These are phyloP conservation scores for Pyrus bretschneideri DNA, from an alignment of 306 rosid genomes.

Conservation along the genomic window DNA sequence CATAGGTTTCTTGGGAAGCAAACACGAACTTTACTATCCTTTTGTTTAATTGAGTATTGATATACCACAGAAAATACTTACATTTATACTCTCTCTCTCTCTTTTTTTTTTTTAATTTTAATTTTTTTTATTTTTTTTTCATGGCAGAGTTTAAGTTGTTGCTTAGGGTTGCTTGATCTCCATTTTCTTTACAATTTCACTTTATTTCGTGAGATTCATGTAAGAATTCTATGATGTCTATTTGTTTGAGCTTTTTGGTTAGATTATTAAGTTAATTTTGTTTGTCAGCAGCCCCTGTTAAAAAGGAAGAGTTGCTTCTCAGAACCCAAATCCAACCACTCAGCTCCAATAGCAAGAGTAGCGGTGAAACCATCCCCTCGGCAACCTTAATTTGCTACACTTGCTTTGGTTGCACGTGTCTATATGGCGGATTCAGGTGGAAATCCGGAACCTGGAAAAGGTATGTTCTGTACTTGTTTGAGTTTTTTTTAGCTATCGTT, in stretches of 20 bases:
- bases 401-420: not conserved
- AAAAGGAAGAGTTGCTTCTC: not conserved
- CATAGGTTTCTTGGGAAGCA: not conserved
- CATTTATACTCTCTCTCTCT: not conserved
- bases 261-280: not conserved
- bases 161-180: not conserved
- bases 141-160: not conserved
- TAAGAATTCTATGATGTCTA: not conserved
- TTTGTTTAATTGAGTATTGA: not conserved
- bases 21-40: not conserved
- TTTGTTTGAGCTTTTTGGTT: not conserved
- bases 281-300: not conserved
- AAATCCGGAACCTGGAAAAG: constrained; percentile 33
- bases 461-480: not conserved
- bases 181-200: not conserved
- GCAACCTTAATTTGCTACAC: not conserved
- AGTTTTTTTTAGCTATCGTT: not conserved
- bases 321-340: not conserved
- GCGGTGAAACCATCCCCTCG: not conserved
- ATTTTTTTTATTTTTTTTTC: not conserved
- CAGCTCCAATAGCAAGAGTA: not conserved
- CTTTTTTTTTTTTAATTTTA: not conserved
- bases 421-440: constrained; percentile 28
- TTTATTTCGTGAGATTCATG: not conserved
- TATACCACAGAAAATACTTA: not conserved